A percentile compares a stretch with the other conserved stretches of the same genome.
Evolutionary conservation across 257 asterid species (phyloP).

Genomic region (Petrea volubilis): DNA sequence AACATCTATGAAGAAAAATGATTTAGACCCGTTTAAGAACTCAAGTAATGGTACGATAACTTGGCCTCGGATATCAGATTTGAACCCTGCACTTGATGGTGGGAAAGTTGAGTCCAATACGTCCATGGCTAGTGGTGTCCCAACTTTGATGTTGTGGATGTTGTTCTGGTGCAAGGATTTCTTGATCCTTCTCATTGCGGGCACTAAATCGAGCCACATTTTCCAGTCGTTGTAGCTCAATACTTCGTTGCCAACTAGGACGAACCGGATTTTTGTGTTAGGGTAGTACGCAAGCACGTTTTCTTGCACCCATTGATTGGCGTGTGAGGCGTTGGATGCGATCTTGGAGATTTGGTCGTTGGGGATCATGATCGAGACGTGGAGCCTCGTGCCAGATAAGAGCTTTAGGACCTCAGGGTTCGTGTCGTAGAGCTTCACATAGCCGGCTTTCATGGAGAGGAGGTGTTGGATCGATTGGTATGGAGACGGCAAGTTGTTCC

Average conservation of each 20-base stretch:
- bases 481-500: conserved; percentile 57
- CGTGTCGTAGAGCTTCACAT: conserved; percentile 65
- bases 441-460: conserved; percentile 38
- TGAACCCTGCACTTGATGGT: conserved; percentile 67
- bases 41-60: conserved; percentile 48
- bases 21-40: conserved; percentile 53
- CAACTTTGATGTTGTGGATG: conserved; percentile 65
- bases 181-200: conserved; percentile 60
- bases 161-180: conserved; percentile 34
- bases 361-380: conserved; percentile 59
- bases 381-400: conserved; percentile 53
- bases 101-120: conserved; percentile 54
- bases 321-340: conserved; percentile 49
- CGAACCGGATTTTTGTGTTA: conserved; percentile 47
- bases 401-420: conserved; percentile 62
- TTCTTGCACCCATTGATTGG: conserved; percentile 58
- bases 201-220: conserved; percentile 62
- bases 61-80: conserved; percentile 39
- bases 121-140: conserved; percentile 80
- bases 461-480: conserved; percentile 49
- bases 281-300: conserved; percentile 62
- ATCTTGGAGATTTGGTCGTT: conserved; percentile 49
- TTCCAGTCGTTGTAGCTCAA: conserved; percentile 35
- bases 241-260: conserved; percentile 74
- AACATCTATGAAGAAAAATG: conserved; percentile 58